Evolutionary conservation across 1,284 basidiomycete genomes (phyloP).

Genomic region (Cryptococcus sp.): DNA sequence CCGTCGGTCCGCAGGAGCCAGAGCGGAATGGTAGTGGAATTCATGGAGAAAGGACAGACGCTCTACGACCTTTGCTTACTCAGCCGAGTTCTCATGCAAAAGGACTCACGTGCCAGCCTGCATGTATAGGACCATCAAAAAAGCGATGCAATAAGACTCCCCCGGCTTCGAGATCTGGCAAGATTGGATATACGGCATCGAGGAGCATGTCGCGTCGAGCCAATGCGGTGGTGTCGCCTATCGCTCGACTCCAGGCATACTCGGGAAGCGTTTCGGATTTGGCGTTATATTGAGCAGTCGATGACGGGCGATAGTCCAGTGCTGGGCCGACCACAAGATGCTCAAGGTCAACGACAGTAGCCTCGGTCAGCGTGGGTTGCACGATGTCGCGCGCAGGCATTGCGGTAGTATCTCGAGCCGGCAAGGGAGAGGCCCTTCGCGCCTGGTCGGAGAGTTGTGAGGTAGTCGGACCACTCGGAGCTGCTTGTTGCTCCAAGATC

Average conservation of each 20-base stretch:
- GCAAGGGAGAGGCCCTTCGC: too few species aligned
- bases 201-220: slow-evolving; percentile 3
- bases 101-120: slow-evolving; percentile 21
- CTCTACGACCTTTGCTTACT: slow-evolving; percentile 5
- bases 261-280: neutral
- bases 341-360: slow-evolving; percentile 7
- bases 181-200: slow-evolving; percentile 2
- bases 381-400: neutral
- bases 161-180: slow-evolving; percentile 5
- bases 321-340: slow-evolving; percentile 6
- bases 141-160: slow-evolving; percentile 9
- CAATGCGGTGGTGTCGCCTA: too few species aligned
- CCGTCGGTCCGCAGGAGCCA: slow-evolving; percentile 2
- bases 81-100: neutral
- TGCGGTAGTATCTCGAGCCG: too few species aligned
- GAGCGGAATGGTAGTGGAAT: slow-evolving; percentile 1
- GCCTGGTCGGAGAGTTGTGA: too few species aligned
- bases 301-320: slow-evolving; percentile 8
- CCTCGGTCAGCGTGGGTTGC: slow-evolving; percentile 2
- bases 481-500: too few species aligned
- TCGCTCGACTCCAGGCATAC: neutral
- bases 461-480: too few species aligned
- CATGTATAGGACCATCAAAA: slow-evolving; percentile 18
- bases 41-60: neutral
- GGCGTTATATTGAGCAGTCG: neutral